Conservation (phyloP, 1,284 basidiomycete genomes). For the Melanopsichium pennsylvanicum region DNA sequence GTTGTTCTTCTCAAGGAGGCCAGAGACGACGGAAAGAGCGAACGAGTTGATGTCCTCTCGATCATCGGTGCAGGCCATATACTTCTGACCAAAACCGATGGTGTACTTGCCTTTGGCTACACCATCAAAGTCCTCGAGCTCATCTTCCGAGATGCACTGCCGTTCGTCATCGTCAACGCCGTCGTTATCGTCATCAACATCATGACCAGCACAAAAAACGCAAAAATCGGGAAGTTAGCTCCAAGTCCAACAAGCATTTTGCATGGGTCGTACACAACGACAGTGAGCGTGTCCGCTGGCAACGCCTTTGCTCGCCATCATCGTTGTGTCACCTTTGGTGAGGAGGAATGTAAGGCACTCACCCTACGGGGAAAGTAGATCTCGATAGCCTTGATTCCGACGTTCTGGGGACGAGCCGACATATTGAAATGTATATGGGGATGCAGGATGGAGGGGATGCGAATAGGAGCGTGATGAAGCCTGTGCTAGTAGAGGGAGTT, state of each 20-base stretch:
- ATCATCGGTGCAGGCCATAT: slow-evolving; percentile 97
- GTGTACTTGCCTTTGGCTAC: slow-evolving; percentile 98
- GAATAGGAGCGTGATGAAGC: slow-evolving; percentile 21
- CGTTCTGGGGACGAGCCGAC: slow-evolving; percentile 78
- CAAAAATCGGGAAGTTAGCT: too few species aligned
- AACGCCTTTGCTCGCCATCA: background rate
- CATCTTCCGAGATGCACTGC: slow-evolving; percentile 64
- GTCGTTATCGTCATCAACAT: too few species aligned
- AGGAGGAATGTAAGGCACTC: slow-evolving; percentile 62
- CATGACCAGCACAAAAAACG: too few species aligned
- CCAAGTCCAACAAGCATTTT: too few species aligned
- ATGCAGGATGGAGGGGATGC: background rate
- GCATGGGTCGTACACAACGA: too few species aligned
- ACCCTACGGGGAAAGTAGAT: slow-evolving; percentile 92
- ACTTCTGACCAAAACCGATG: slow-evolving; percentile 96
- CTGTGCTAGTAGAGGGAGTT: slow-evolving; percentile 8
- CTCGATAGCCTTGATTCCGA: slow-evolving; percentile 89
- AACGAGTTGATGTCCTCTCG: slow-evolving; percentile 97
- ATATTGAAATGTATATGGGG: slow-evolving; percentile 31
- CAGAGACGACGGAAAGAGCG: slow-evolving; percentile 77
- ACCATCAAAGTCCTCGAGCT: slow-evolving; percentile 86
- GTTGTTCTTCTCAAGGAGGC: slow-evolving; percentile 91
- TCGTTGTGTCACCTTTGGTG: background rate
- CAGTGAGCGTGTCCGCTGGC: background rate
- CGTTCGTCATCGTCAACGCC: background rate